A percentile compares a stretch with the other conserved stretches of the same genome.
Evolutionary conservation across 768 basidiomycete genomes (phyloP).

Genomic region (Myochromella boudieri): DNA sequence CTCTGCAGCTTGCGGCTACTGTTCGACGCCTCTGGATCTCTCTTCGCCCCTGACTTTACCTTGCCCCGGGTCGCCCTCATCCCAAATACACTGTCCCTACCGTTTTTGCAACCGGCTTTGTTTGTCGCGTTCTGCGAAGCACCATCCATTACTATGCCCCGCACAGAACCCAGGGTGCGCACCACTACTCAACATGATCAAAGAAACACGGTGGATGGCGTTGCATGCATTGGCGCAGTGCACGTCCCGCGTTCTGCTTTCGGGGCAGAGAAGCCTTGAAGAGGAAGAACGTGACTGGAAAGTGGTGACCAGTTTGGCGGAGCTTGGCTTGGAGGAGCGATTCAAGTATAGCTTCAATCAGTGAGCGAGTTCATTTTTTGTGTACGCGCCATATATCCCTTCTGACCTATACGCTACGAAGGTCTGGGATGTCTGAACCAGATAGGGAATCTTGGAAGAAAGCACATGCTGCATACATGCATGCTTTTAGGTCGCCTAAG

Average conservation of each 20-base stretch:
- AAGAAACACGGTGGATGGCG: constrained; percentile 68
- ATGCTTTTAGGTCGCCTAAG: constrained; percentile 64
- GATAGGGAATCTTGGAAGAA: constrained; percentile 68
- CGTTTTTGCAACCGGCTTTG: constrained; percentile 85
- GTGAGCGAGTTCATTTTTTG: constrained; percentile 25
- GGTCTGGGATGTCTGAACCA: constrained; percentile 41
- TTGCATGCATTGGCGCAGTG: constrained; percentile 71
- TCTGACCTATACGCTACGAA: constrained; percentile 5
- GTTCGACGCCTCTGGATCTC: constrained; percentile 61
- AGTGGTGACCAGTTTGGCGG: constrained; percentile 62
- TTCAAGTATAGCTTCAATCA: constrained; percentile 49
- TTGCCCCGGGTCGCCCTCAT: constrained; percentile 46
- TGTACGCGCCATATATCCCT: not conserved
- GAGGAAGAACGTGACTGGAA: constrained; percentile 51
- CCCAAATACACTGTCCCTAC: constrained; percentile 46
- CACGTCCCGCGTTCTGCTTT: constrained; percentile 61
- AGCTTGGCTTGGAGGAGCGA: constrained; percentile 74
- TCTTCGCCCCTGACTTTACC: constrained; percentile 46
- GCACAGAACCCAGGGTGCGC: constrained; percentile 69
- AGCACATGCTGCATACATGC: constrained; percentile 55
- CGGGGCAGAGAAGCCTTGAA: constrained; percentile 44
- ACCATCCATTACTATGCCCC: constrained; percentile 74
- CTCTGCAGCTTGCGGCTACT: constrained; percentile 67
- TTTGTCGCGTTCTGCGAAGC: constrained; percentile 57
- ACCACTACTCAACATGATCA: constrained; percentile 60